Conservation (phyloP, 768 basidiomycete genomes). For the Exsudoporus frostii region DNA sequence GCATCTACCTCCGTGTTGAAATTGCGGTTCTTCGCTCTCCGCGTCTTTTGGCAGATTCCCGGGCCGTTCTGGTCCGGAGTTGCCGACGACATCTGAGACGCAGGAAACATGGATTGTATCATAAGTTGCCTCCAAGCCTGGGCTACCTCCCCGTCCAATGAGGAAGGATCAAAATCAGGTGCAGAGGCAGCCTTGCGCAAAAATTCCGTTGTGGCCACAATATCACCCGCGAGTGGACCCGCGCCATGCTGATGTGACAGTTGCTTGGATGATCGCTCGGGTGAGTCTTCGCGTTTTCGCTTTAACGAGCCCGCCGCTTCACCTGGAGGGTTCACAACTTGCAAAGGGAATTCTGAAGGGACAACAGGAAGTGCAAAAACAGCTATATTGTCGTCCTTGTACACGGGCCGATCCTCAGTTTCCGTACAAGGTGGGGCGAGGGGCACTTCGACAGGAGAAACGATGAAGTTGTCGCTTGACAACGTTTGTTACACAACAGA, state of each 20-base stretch:
- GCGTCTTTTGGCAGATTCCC: conserved; percentile 8
- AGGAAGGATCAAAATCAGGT: conserved; percentile 28
- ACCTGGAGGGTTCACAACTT: not conserved
- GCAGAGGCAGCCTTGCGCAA: conserved; percentile 24
- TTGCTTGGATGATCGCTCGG: conserved; percentile 38
- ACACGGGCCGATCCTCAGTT: conserved; percentile 42
- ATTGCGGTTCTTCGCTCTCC: conserved; percentile 8
- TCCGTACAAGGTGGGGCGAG: conserved; percentile 18
- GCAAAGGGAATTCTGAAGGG: conserved; percentile 8
- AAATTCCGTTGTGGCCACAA: not conserved
- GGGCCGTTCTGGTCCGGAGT: conserved; percentile 6
- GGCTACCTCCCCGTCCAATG: conserved; percentile 42
- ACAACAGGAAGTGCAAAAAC: conserved; percentile 61
- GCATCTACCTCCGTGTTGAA: not conserved
- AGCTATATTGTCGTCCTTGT: conserved; percentile 58
- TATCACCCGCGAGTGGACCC: not conserved
- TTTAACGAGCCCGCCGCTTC: conserved; percentile 25
- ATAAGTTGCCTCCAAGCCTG: conserved; percentile 54
- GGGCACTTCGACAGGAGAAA: conserved; percentile 45
- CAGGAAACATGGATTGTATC: conserved; percentile 63
- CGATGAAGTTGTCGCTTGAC: conserved; percentile 47
- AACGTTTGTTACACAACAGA: not conserved
- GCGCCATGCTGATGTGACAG: not conserved
- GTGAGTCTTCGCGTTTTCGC: conserved; percentile 44
- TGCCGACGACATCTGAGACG: conserved; percentile 21